A percentile compares a stretch with the other conserved stretches of the same genome.
phyloP scores from a whole-genome alignment of 352 stramenopile genomes.

The Globisporangium splendens region DNA sequence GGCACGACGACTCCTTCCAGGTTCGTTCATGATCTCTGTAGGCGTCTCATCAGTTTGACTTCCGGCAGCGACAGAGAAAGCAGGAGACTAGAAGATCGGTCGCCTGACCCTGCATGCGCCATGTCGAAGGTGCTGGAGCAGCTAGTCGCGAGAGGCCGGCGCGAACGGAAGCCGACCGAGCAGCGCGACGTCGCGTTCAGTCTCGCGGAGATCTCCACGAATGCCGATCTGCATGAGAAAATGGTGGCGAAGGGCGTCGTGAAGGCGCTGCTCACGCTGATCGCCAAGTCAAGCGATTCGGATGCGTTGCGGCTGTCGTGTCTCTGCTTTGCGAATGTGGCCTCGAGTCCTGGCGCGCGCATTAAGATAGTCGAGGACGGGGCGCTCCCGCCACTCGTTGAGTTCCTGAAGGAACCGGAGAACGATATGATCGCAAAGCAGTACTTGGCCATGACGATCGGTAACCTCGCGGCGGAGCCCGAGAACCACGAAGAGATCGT shows the following conservation, averaged over 20 bases:
- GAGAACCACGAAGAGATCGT: constrained; percentile 95
- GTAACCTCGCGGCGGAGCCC: constrained; percentile 93
- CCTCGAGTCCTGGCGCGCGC: constrained; percentile 82
- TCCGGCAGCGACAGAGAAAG: too few species aligned
- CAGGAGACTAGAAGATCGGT: too few species aligned
- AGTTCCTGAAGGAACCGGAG: constrained; percentile 87
- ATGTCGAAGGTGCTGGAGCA: constrained; percentile 95
- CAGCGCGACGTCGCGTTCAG: constrained; percentile 96
- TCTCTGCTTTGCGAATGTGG: constrained; percentile 94
- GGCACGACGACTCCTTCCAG: background rate
- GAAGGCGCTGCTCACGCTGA: constrained; percentile 88
- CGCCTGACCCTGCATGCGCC: background rate
- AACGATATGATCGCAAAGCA: constrained; percentile 91
- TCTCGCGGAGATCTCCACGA: constrained; percentile 94
- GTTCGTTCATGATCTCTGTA: too few species aligned
- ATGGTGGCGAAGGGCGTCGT: constrained; percentile 95
- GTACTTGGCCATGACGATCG: constrained; percentile 94
- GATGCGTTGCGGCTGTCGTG: constrained; percentile 93
- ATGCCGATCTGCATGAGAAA: constrained; percentile 90
- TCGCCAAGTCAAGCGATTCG: constrained; percentile 88
- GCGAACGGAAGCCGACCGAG: constrained; percentile 92
- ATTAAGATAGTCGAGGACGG: constrained; percentile 94
- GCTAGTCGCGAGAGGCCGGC: constrained; percentile 93
- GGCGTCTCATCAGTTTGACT: background rate
- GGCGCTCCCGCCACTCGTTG: constrained; percentile 81